These are phyloP conservation scores for Triticum dicoccoides DNA, from an alignment of 176 grass and related monocot genomes.

Conservation along the genomic window DNA sequence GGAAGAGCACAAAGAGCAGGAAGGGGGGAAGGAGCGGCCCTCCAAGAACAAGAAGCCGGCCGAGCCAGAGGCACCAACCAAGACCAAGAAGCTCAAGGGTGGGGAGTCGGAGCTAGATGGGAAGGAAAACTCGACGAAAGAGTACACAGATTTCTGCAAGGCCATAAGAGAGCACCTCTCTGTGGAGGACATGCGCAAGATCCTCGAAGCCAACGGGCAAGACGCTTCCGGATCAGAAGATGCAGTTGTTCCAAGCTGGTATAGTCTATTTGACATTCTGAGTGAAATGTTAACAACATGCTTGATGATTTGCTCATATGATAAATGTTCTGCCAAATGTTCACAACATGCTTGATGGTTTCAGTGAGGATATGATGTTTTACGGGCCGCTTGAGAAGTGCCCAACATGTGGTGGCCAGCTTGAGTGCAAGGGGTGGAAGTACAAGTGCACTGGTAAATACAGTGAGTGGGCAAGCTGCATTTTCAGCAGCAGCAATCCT, in stretches of 20 bases:
- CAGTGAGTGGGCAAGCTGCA: constrained; percentile 66
- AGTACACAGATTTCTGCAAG: constrained; percentile 68
- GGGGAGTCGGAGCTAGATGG: constrained; percentile 34
- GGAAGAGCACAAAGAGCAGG: constrained; percentile 37
- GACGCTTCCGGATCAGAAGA: constrained; percentile 67
- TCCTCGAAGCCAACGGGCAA: constrained; percentile 73
- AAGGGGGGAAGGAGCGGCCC: neutral
- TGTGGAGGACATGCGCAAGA: constrained; percentile 63
- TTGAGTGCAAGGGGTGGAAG: constrained; percentile 57
- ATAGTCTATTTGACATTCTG: constrained; percentile 8
- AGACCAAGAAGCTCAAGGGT: constrained; percentile 57
- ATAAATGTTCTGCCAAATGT: neutral
- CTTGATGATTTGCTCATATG: neutral
- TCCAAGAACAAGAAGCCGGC: constrained; percentile 45
- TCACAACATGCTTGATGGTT: neutral
- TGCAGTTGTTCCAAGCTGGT: constrained; percentile 61
- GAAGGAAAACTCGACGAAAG: constrained; percentile 12
- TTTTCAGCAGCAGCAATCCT: constrained; percentile 39
- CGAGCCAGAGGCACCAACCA: neutral
- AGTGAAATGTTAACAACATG: neutral
- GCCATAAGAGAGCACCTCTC: constrained; percentile 55
- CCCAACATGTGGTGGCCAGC: constrained; percentile 45
- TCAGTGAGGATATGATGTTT: constrained; percentile 82
- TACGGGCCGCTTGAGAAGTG: constrained; percentile 70
- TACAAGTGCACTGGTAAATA: constrained; percentile 55